phyloP scores from a whole-genome alignment of 2,329 filamentous ascomycete genomes.

The Diaporthe nobilis region DNA sequence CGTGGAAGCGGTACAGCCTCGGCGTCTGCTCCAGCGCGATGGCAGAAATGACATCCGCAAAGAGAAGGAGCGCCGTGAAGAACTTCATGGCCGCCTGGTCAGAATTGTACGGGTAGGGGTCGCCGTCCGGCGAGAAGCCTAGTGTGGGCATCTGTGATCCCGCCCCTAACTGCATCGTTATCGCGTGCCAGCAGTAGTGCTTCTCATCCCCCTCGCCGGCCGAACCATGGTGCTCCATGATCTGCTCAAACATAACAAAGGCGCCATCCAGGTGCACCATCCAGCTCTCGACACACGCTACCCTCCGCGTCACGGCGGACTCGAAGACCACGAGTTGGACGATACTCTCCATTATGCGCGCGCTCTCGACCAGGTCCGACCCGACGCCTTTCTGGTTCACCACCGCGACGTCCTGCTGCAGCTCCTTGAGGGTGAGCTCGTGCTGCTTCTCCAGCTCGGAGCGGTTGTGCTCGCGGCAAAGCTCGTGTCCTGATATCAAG shows the following conservation, averaged over 20 bases:
- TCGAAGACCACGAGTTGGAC: conserved; percentile 61
- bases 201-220: not conserved
- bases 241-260: conserved; percentile 55
- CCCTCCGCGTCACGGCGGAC: conserved; percentile 48
- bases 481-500: conserved; percentile 12
- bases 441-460: conserved; percentile 49
- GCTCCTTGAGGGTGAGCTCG: conserved; percentile 45
- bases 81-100: conserved; percentile 53
- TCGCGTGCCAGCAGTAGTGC: conserved; percentile 28
- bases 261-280: conserved; percentile 61
- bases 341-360: conserved; percentile 55
- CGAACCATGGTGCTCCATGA: conserved; percentile 44
- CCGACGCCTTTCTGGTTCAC: conserved; percentile 46
- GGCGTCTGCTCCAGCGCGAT: conserved; percentile 52
- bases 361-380: conserved; percentile 47
- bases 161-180: conserved; percentile 44
- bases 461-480: conserved; percentile 40
- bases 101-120: conserved; percentile 28
- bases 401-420: conserved; percentile 42
- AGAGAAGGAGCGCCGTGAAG: conserved; percentile 52
- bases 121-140: conserved; percentile 36
- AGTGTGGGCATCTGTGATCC: conserved; percentile 39
- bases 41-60: conserved; percentile 55
- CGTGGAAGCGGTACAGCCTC: conserved; percentile 51
- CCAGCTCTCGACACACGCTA: conserved; percentile 52